phyloP scores from a whole-genome alignment of 305 asterid species.

The Solanum chacoense region DNA sequence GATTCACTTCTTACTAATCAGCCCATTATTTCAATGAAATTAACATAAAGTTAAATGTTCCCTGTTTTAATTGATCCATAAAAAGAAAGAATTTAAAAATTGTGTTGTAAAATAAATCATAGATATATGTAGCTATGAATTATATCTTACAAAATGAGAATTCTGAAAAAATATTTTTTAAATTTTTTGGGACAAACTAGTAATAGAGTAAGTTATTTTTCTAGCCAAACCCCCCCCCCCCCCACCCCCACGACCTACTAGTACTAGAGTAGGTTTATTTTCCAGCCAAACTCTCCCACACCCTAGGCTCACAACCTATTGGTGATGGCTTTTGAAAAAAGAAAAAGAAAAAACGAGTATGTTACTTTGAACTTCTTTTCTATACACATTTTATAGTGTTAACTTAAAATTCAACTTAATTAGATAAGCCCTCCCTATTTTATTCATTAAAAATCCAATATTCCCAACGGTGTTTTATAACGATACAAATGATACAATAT shows the following conservation, averaged over 20 bases:
- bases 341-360: no score
- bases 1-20: not conserved
- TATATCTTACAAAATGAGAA: not conserved
- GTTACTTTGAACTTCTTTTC: not conserved
- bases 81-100: not conserved
- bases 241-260: not conserved
- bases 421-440: not conserved
- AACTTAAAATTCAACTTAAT: not conserved
- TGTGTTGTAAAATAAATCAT: not conserved
- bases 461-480: not conserved
- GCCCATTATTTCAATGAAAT: not conserved
- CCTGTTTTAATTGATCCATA: not conserved
- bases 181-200: not conserved
- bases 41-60: not conserved
- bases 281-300: not conserved
- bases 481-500: not conserved
- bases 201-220: not conserved
- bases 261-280: not conserved
- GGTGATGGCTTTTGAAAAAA: not conserved
- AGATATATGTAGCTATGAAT: no score
- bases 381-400: not conserved
- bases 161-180: not conserved
- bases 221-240: not conserved
- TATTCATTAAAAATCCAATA: not conserved
- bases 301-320: not conserved